Conservation (phyloP, 495 filamentous ascomycete genomes). For the Penicillium paradoxum region DNA sequence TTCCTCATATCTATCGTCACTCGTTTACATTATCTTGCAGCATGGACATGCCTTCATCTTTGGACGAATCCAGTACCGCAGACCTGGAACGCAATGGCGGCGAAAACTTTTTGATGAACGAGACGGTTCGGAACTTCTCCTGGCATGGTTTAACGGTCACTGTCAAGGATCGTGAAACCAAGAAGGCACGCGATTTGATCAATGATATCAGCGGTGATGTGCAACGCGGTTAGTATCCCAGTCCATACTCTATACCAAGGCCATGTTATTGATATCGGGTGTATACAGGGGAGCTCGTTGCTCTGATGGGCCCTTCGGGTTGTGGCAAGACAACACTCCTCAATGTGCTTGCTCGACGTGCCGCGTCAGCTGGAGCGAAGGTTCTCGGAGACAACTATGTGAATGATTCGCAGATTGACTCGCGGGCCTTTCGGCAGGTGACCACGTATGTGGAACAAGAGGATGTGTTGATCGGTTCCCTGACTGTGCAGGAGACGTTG, state of each 20-base stretch:
- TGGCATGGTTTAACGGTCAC: constrained; percentile 62
- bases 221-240: constrained; percentile 22
- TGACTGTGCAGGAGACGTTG: constrained; percentile 74
- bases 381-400: constrained; percentile 48
- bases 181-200: constrained; percentile 44
- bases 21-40: not conserved
- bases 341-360: constrained; percentile 63
- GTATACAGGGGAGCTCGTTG: constrained; percentile 59
- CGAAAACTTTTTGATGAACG: constrained; percentile 33
- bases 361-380: constrained; percentile 42
- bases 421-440: constrained; percentile 37
- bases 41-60: constrained; percentile 2
- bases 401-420: constrained; percentile 47
- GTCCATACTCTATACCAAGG: not conserved
- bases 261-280: not conserved
- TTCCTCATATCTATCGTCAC: not conserved
- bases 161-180: constrained; percentile 63
- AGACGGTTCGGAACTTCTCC: constrained; percentile 45
- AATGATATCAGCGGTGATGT: constrained; percentile 29
- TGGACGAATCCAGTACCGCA: not conserved
- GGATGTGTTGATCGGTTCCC: constrained; percentile 70
- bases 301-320: constrained; percentile 72
- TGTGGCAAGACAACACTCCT: constrained; percentile 76
- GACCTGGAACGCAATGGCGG: constrained; percentile 29
- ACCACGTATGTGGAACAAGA: constrained; percentile 80